phyloP scores from a whole-genome alignment of 805 yeast genomes.

The Kuraishia cidri region DNA sequence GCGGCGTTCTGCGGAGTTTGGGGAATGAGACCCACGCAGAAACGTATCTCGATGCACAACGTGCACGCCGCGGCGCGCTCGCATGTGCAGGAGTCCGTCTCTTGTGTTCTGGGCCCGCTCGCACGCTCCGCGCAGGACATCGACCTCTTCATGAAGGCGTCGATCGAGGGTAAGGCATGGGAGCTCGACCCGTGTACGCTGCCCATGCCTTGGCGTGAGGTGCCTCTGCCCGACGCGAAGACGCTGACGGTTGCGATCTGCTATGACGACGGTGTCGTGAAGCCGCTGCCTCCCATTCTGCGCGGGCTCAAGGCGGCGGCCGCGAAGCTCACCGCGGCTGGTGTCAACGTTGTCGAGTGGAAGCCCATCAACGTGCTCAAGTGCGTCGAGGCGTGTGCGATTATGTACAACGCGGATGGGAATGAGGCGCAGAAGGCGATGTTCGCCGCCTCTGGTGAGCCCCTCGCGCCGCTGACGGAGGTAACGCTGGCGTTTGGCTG shows the following conservation, averaged over 20 bases:
- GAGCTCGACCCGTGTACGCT: slow-evolving; percentile 33
- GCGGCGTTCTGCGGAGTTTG: slow-evolving; percentile 43
- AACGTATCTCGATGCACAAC: slow-evolving; percentile 31
- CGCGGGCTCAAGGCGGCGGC: slow-evolving; percentile 37
- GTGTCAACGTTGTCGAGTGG: slow-evolving; percentile 44
- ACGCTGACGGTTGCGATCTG: slow-evolving; percentile 35
- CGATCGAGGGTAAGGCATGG: slow-evolving; percentile 48
- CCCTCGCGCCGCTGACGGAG: slow-evolving; percentile 44
- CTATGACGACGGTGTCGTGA: slow-evolving; percentile 37
- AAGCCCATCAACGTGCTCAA: slow-evolving; percentile 42
- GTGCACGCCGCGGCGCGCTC: slow-evolving; percentile 27
- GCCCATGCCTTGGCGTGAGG: slow-evolving; percentile 44
- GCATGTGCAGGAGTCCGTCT: slow-evolving; percentile 34
- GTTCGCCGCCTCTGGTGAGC: slow-evolving; percentile 57
- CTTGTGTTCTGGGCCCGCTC: slow-evolving; percentile 35
- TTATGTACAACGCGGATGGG: slow-evolving; percentile 53
- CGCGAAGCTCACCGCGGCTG: slow-evolving; percentile 42
- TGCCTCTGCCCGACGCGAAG: slow-evolving; percentile 21
- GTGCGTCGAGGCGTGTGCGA: slow-evolving; percentile 45
- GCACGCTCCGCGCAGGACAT: slow-evolving; percentile 40
- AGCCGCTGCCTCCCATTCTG: slow-evolving; percentile 38
- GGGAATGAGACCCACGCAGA: slow-evolving; percentile 40
- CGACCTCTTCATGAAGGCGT: slow-evolving; percentile 34
- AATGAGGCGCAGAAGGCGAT: slow-evolving; percentile 37
- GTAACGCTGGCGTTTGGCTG: slow-evolving; percentile 44